These are phyloP conservation scores for Parafenestella ontariensis DNA, from an alignment of 2,329 filamentous ascomycete genomes.

Conservation along the genomic window DNA sequence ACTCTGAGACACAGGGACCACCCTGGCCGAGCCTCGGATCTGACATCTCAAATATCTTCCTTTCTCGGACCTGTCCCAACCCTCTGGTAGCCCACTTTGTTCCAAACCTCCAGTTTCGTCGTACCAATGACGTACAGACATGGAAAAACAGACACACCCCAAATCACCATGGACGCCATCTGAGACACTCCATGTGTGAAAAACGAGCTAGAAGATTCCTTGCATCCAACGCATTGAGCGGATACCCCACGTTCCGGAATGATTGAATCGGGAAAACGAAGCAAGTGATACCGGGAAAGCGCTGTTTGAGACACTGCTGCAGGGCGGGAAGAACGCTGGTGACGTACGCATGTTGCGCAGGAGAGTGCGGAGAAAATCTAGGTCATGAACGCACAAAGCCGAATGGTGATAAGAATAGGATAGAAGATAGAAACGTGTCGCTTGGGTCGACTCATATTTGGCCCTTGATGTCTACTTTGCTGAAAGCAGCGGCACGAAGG, in stretches of 20 bases:
- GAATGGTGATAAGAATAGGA: constrained; percentile 8
- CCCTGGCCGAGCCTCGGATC: constrained; percentile 16
- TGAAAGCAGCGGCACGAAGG: constrained; percentile 76
- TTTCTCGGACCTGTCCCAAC: constrained; percentile 4
- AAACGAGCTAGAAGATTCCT: constrained; percentile 38
- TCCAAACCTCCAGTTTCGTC: constrained; percentile 16
- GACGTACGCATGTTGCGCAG: constrained; percentile 34
- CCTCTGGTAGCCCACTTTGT: constrained; percentile 12
- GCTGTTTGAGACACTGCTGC: constrained; percentile 26
- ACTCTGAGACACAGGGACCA: constrained; percentile 28
- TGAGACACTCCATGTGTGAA: constrained; percentile 40
- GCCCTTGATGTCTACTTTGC: constrained; percentile 93
- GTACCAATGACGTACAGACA: constrained; percentile 28
- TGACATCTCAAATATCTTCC: constrained; percentile 20
- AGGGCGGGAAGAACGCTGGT: constrained; percentile 17
- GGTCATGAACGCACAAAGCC: constrained; percentile 16
- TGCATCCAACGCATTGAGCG: constrained; percentile 40
- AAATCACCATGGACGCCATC: constrained; percentile 16
- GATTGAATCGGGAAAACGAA: constrained; percentile 32
- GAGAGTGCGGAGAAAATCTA: constrained; percentile 27
- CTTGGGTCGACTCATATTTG: constrained; percentile 73
- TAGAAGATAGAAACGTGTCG: constrained; percentile 11
- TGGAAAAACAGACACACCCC: constrained; percentile 10
- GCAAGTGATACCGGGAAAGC: constrained; percentile 30
- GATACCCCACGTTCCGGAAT: constrained; percentile 39